phyloP scores from a whole-genome alignment of 1,139 yeast species.

The Magnusiomyces suaveolens region DNA sequence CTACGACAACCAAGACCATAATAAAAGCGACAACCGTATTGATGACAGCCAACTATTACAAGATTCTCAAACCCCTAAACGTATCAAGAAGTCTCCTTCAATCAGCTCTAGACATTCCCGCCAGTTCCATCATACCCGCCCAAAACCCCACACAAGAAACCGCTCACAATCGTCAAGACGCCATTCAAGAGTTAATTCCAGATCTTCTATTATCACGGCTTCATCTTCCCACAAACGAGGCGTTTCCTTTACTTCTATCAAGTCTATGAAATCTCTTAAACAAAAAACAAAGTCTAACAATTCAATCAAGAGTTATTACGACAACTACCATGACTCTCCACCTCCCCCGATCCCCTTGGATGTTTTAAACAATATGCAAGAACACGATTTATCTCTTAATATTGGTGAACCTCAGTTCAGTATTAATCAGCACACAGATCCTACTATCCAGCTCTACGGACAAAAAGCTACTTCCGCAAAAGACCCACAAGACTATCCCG shows the following conservation, averaged over 20 bases:
- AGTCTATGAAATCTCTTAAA: conserved; percentile 1
- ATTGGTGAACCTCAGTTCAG: neutral
- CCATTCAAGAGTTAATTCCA: conserved; percentile 5
- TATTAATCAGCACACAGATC: neutral
- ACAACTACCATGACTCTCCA: conserved; percentile 1
- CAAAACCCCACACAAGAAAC: conserved; percentile 8
- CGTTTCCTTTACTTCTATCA: conserved; percentile 4
- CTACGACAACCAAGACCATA: conserved; percentile 48
- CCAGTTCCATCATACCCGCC: neutral
- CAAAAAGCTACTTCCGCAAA: neutral
- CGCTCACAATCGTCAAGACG: conserved; percentile 2
- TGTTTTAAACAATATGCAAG: conserved; percentile 4
- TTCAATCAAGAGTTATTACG: conserved; percentile 1
- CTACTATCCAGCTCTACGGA: neutral
- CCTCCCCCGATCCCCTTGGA: conserved; percentile 14
- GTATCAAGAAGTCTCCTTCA: neutral
- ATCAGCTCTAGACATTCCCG: neutral
- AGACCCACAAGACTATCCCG: neutral
- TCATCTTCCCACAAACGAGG: conserved; percentile 7
- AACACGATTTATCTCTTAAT: neutral
- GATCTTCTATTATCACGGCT: conserved; percentile 6
- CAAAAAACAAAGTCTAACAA: conserved; percentile 3
- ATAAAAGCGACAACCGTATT: neutral
- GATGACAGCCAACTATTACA: neutral
- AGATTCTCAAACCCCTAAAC: neutral